Percentiles rank a stretch among this genome's conserved stretches.
Conservation (phyloP, 1,284 basidiomycete species). For the Pisolithus thermaeus region DNA sequence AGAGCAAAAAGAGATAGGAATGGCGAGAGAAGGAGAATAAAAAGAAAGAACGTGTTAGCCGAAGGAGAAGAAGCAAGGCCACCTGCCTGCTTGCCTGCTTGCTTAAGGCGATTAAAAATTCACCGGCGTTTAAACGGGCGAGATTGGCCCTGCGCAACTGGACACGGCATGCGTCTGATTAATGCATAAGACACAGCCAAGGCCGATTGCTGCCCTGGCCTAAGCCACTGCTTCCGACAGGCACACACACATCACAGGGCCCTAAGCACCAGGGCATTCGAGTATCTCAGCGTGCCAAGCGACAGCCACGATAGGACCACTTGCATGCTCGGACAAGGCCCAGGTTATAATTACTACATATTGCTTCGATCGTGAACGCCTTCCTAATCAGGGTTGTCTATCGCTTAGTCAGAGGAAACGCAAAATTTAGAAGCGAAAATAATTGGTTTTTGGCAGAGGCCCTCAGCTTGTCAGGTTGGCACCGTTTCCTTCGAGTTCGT, state of each 20-base stretch:
- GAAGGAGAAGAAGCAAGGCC: neutral
- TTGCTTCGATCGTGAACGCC: neutral
- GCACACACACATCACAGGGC: no score
- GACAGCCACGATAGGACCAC: neutral
- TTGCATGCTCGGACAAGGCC: neutral
- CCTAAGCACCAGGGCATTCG: no score
- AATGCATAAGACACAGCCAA: neutral
- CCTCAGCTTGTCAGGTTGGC: no score
- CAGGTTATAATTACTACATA: no score
- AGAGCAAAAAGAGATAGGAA: conserved; percentile 9
- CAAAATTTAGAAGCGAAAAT: no score
- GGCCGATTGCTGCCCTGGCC: neutral
- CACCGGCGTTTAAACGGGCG: neutral
- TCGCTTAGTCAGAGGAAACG: neutral
- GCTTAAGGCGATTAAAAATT: neutral
- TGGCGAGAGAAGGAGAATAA: conserved; percentile 1
- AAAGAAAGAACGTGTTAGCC: neutral
- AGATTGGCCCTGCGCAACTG: no score
- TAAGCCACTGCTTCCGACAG: neutral
- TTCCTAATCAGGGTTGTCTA: neutral
- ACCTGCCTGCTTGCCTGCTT: neutral
- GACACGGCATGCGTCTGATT: neutral
- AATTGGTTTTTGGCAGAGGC: no score
- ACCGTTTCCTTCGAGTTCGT: no score
- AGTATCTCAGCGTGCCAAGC: no score